Conservation (phyloP, 1,284 basidiomycete genomes). For the Ceratobasidium sp. region DNA sequence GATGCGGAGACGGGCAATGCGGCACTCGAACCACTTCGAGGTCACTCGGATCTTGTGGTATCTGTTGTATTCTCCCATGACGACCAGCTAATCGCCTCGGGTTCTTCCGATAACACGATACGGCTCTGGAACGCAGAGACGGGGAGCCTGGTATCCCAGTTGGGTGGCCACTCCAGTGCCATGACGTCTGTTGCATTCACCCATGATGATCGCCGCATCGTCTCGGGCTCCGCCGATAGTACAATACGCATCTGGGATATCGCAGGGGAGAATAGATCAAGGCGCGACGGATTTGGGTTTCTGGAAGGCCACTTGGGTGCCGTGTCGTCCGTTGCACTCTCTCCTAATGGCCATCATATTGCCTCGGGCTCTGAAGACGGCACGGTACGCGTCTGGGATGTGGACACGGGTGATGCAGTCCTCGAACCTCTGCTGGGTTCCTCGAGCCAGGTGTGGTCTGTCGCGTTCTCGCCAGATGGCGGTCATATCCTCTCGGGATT, state of each 20-base stretch:
- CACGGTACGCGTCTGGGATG: conserved; percentile 45
- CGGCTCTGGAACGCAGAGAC: too few relatives aligned
- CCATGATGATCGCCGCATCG: too few relatives aligned
- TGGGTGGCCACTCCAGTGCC: too few relatives aligned
- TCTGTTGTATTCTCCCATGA: conserved; percentile 43
- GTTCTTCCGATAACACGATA: background rate
- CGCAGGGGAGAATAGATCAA: too few relatives aligned
- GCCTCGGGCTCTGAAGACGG: conserved; percentile 43
- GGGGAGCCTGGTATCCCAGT: background rate
- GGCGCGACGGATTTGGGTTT: background rate
- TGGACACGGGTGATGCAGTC: background rate
- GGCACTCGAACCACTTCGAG: conserved; percentile 6
- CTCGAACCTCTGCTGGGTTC: conserved; percentile 17
- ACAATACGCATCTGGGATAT: too few relatives aligned
- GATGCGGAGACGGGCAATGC: conserved; percentile 4
- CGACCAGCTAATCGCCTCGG: conserved; percentile 33
- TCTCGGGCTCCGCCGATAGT: too few relatives aligned
- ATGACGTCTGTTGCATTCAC: too few relatives aligned
- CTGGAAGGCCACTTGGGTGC: background rate
- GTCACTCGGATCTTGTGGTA: conserved; percentile 35
- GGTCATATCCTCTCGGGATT: conserved; percentile 19
- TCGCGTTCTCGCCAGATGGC: conserved; percentile 42
- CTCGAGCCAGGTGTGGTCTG: background rate
- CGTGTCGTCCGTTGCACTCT: conserved; percentile 19
- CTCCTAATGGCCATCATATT: background rate